Evolutionary conservation across 169 alveolate genomes (phyloP).

Genomic region (Plasmodium gonderi): DNA sequence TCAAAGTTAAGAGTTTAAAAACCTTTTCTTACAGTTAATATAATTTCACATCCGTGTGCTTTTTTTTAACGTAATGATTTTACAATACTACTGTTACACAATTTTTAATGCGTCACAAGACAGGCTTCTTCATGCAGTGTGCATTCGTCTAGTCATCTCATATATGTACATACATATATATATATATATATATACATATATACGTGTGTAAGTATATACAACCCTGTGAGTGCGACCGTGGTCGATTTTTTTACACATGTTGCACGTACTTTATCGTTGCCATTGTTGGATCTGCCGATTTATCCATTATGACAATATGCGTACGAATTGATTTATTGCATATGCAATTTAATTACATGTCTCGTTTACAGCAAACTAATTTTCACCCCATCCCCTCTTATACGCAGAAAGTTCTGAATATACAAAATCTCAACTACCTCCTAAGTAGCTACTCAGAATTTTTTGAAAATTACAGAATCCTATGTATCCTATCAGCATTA

Average conservation of each 20-base stretch:
- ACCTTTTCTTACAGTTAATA: too few species aligned
- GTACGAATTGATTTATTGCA: neutral
- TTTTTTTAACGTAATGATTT: too few species aligned
- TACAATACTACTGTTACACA: too few species aligned
- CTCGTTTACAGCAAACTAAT: too few species aligned
- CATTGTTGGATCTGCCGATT: neutral
- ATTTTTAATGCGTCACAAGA: too few species aligned
- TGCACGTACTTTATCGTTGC: neutral
- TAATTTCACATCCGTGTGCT: too few species aligned
- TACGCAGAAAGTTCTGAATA: constrained; percentile 19
- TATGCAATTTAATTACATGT: neutral
- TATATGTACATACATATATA: too few species aligned
- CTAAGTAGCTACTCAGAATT: constrained; percentile 16
- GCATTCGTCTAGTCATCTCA: too few species aligned
- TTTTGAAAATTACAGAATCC: constrained; percentile 28
- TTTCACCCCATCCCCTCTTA: neutral
- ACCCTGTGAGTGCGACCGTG: neutral
- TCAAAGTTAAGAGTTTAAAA: too few species aligned
- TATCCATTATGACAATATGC: neutral
- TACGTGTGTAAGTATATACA: neutral
- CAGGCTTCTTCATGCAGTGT: too few species aligned
- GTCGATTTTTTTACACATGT: neutral
- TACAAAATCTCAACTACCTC: neutral
- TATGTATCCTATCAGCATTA: constrained; percentile 7
- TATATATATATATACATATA: neutral